Conservation (phyloP, 1,284 basidiomycete genomes). For the Marasmius sp. region DNA sequence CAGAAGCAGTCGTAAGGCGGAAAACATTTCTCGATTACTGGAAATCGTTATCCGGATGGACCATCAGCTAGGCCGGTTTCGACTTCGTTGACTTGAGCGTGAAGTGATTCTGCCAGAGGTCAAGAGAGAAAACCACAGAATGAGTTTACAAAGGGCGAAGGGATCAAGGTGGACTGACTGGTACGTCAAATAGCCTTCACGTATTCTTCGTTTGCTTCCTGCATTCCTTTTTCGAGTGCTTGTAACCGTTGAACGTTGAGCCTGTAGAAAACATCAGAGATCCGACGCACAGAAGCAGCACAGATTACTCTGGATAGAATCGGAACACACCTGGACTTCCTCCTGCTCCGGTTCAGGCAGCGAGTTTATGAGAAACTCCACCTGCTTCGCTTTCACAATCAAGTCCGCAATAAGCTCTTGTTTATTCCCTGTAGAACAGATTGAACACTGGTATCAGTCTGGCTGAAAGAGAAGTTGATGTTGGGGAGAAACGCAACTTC, state of each 20-base stretch:
- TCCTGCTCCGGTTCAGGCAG: slow-evolving; percentile 74
- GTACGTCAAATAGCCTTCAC: slow-evolving; percentile 66
- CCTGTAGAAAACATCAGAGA: slow-evolving; percentile 39
- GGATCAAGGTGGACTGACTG: slow-evolving; percentile 46
- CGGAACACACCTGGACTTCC: slow-evolving; percentile 57
- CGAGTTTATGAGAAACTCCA: slow-evolving; percentile 77
- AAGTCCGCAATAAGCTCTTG: slow-evolving; percentile 79
- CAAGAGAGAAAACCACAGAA: background rate
- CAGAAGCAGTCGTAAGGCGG: too few relatives aligned
- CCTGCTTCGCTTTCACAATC: slow-evolving; percentile 80
- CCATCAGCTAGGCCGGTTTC: slow-evolving; percentile 33
- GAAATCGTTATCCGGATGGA: background rate
- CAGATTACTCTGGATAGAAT: too few relatives aligned
- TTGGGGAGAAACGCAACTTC: slow-evolving; percentile 43
- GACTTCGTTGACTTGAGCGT: slow-evolving; percentile 58
- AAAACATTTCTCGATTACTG: too few relatives aligned
- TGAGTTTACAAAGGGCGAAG: background rate
- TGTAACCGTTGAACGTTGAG: slow-evolving; percentile 62
- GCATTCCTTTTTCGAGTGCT: slow-evolving; percentile 66
- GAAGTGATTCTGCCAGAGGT: slow-evolving; percentile 49
- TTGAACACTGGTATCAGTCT: background rate
- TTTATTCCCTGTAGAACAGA: slow-evolving; percentile 57
- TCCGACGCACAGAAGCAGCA: background rate
- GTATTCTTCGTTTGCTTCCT: slow-evolving; percentile 72
- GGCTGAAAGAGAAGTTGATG: background rate